Conservation (phyloP, 441 rosid genomes). For the Croton setiger region DNA sequence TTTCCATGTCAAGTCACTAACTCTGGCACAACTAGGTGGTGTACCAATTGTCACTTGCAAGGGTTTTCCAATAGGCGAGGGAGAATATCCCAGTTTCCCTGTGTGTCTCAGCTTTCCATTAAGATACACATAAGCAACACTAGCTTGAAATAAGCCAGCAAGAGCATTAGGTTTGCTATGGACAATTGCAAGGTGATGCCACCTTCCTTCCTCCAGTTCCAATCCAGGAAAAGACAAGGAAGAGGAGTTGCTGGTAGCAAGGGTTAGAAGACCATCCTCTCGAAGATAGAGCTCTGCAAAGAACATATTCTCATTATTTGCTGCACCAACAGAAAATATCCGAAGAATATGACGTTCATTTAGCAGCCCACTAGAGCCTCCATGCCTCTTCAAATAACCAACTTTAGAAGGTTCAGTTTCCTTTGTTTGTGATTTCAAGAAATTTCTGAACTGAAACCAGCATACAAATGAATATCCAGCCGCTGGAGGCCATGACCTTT, state of each 20-base stretch:
- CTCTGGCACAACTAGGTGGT: conserved; percentile 74
- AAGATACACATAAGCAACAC: conserved; percentile 95
- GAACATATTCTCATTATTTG: conserved; percentile 64
- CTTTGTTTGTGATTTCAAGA: conserved; percentile 60
- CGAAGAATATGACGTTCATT: conserved; percentile 66
- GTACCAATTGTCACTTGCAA: conserved; percentile 97
- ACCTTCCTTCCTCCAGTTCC: conserved; percentile 94
- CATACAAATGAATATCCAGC: conserved; percentile 98
- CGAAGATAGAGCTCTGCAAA: conserved; percentile 97
- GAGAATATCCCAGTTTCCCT: conserved; percentile 98
- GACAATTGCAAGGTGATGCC: conserved; percentile 99
- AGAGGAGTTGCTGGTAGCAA: conserved; percentile 95
- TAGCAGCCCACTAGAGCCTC: conserved; percentile 46
- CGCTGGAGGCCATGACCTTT: conserved; percentile 99
- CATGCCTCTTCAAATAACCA: conserved; percentile 48
- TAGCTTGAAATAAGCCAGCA: conserved; percentile 99
- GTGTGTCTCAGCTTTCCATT: conserved; percentile 98
- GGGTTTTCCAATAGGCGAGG: conserved; percentile 95
- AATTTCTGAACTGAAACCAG: conserved; percentile 89
- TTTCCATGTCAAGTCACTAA: conserved; percentile 89
- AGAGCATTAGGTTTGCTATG: conserved; percentile 99
- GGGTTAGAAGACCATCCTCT: conserved; percentile 94
- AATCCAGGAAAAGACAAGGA: conserved; percentile 92
- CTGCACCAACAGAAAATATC: conserved; percentile 94
- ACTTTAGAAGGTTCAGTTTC: conserved; percentile 56